Percentiles rank a stretch among this genome's conserved stretches.
Conservation (phyloP, 768 basidiomycete genomes). For the Kwoniella europaea region DNA sequence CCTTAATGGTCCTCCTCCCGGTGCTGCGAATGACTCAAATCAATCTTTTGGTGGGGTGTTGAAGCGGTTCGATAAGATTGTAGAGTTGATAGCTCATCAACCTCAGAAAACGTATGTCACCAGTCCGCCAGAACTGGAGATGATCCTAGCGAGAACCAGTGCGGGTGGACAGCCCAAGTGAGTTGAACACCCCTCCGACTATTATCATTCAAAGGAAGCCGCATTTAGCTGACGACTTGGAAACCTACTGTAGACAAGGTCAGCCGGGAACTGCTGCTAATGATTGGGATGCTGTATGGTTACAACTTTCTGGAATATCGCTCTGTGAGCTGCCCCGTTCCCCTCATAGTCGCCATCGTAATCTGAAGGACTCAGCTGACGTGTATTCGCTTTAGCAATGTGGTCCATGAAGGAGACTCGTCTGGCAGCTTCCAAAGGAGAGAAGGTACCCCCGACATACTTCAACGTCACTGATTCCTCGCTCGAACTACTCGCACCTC, state of each 20-base stretch:
- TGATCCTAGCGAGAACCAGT: slow-evolving; percentile 57
- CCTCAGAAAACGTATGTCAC: slow-evolving; percentile 55
- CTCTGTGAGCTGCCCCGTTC: slow-evolving; percentile 43
- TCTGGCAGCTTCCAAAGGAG: slow-evolving; percentile 56
- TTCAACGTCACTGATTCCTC: slow-evolving; percentile 57
- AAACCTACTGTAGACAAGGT: slow-evolving; percentile 37
- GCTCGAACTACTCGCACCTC: slow-evolving; percentile 56
- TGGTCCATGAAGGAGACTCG: slow-evolving; percentile 60
- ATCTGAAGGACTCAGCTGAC: slow-evolving; percentile 2
- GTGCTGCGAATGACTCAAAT: neutral
- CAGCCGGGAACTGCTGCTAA: slow-evolving; percentile 56
- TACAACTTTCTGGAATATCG: slow-evolving; percentile 58
- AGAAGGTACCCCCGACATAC: slow-evolving; percentile 58
- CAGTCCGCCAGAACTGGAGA: slow-evolving; percentile 57
- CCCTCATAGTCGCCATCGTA: neutral
- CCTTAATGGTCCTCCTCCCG: neutral
- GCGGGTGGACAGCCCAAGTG: slow-evolving; percentile 56
- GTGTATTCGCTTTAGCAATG: slow-evolving; percentile 32
- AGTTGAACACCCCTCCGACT: too few relatives aligned
- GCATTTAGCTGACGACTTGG: slow-evolving; percentile 1
- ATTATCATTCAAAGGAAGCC: too few relatives aligned
- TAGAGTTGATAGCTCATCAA: slow-evolving; percentile 51
- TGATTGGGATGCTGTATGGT: slow-evolving; percentile 59
- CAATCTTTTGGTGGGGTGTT: slow-evolving; percentile 4
- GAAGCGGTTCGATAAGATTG: slow-evolving; percentile 29